Evolutionary conservation across 768 basidiomycete species (phyloP), one percentile per base, ranked within the genome.

Genomic region (Lactifluus piperatus): DNA sequence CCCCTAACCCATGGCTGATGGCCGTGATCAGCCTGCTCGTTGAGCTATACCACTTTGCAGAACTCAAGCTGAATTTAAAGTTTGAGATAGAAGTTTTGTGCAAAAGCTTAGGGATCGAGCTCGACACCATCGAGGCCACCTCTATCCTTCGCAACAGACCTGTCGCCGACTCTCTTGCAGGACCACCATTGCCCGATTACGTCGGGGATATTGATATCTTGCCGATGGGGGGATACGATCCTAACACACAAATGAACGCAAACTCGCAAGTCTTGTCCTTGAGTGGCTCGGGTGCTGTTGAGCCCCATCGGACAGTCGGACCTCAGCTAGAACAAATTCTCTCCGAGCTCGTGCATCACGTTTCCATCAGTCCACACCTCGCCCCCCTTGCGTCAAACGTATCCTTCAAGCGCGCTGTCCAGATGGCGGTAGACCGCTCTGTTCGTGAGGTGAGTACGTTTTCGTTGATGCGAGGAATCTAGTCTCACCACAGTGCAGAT

Each of bases 1-100:
- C 93, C 20, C 97, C 97, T 26, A 99, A 97, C 71, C 97, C 97
- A 2, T 99, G 97, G 97, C 74, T 99, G 51, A 94, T 97, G 88
- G 94, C 90, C 0, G 90, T 99, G 63, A 78, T 98, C 66, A 84
- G 88, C 64, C 78, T 98, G 44, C 81, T 98, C 46, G 90, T 85
- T 45, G 97, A 99, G 70, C 80, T 99, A n/a, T 98, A 99, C 71
- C 91, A 94, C 70, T 94, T 87, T 67, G 95, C 93, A 5, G 94
- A 98, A 66, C 79, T 98, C 62, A 95, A 95, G 73, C 77, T 98
- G 56, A 97, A 97, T 69, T 80, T 94, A 70, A 98, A 97, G 73
- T 99, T 99, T 68, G 97, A 98, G 73, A 98, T 99, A 55, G 97
- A 99, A 72, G 86, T 97, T 39, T 76, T 98, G 20, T 98, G 95